Evolutionary conservation across 1,284 basidiomycete genomes (phyloP).

Genomic region (Cryptococcus sp.): DNA sequence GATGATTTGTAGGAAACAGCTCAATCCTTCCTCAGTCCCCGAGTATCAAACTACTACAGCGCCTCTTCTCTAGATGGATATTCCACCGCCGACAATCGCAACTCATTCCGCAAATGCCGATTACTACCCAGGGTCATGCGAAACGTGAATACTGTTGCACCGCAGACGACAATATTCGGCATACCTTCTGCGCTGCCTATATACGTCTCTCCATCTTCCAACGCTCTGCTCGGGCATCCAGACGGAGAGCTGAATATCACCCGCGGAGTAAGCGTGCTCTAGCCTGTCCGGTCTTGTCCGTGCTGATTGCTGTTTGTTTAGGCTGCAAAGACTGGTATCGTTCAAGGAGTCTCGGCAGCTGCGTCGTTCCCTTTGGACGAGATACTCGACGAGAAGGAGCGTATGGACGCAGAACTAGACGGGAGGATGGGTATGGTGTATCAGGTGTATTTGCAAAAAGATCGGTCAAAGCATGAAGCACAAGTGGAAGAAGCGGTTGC

Average conservation of each 20-base stretch:
- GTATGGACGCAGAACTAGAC: constrained; percentile 21
- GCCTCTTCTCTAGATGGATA: constrained; percentile 51
- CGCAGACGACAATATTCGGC: constrained; percentile 48
- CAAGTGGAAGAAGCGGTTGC: constrained; percentile 48
- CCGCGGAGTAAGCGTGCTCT: constrained; percentile 29
- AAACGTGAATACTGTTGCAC: constrained; percentile 37
- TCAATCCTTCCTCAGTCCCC: constrained; percentile 36
- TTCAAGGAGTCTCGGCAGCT: constrained; percentile 50
- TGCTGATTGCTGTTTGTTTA: neutral
- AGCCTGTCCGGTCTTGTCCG: neutral
- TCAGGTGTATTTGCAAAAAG: constrained; percentile 33
- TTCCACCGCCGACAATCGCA: constrained; percentile 54
- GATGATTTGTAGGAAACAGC: constrained; percentile 37
- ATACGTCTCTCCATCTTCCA: constrained; percentile 56
- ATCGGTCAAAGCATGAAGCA: constrained; percentile 48
- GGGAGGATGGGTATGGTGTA: constrained; percentile 34
- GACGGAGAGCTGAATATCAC: constrained; percentile 57
- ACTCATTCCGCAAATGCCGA: constrained; percentile 56
- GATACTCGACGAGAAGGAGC: constrained; percentile 31
- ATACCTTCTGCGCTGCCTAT: constrained; percentile 42
- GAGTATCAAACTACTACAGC: constrained; percentile 35
- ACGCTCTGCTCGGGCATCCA: constrained; percentile 56
- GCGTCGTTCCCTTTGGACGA: constrained; percentile 31
- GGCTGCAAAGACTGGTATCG: constrained; percentile 44
- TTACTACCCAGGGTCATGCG: constrained; percentile 56